phyloP scores from a whole-genome alignment of 2,329 filamentous ascomycete genomes.

The Pseudogymnoascus destructans region DNA sequence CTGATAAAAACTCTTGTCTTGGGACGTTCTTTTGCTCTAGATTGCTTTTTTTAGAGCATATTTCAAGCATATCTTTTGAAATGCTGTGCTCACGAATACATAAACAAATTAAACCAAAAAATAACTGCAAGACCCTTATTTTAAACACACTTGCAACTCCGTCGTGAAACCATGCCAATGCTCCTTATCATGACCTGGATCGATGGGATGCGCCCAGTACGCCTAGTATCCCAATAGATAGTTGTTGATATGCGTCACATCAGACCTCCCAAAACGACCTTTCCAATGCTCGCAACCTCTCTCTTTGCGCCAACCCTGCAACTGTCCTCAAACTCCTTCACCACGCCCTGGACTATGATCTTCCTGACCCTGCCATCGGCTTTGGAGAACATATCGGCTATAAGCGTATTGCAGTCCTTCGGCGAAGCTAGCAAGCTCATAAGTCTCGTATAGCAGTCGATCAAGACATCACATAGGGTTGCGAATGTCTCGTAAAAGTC shows the following conservation, averaged over 20 bases:
- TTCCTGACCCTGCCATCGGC: slow-evolving; percentile 77
- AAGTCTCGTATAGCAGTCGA: slow-evolving; percentile 78
- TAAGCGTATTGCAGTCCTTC: slow-evolving; percentile 51
- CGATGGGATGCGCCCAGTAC: neutral
- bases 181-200: neutral
- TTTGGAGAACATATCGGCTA: slow-evolving; percentile 82
- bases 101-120: neutral
- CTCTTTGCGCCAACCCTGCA: slow-evolving; percentile 62
- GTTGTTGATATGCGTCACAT: slow-evolving; percentile 35
- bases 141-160: slow-evolving; percentile 4
- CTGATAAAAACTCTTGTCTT: slow-evolving; percentile 9
- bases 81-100: neutral
- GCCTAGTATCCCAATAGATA: slow-evolving; percentile 5
- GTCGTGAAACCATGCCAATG: slow-evolving; percentile 7
- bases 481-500: slow-evolving; percentile 96
- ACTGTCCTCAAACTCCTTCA: slow-evolving; percentile 86
- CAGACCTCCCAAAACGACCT: slow-evolving; percentile 77
- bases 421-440: slow-evolving; percentile 63
- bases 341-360: slow-evolving; percentile 72
- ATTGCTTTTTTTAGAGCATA: neutral
- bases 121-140: slow-evolving; percentile 1
- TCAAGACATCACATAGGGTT: slow-evolving; percentile 86
- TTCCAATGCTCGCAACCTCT: slow-evolving; percentile 75
- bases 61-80: neutral
- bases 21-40: neutral